Percentiles rank a stretch among this genome's conserved stretches.
Conservation (phyloP, 2,329 filamentous ascomycete species). For the Thielaviopsis ethacetica region DNA sequence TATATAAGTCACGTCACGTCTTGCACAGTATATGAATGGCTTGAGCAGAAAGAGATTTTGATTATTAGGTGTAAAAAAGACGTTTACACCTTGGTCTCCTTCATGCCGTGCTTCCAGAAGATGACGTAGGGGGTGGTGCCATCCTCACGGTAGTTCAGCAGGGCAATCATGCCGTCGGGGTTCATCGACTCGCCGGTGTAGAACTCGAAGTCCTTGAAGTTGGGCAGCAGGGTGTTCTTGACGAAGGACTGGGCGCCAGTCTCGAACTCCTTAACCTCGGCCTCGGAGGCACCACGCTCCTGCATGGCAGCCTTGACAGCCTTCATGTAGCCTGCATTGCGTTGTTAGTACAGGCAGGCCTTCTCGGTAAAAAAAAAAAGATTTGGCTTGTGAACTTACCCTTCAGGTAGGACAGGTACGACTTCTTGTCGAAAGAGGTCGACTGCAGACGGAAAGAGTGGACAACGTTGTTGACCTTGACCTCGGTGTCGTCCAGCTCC, state of each 20-base stretch:
- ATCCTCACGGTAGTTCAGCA: slow-evolving; percentile 96
- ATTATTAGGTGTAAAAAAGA: no score
- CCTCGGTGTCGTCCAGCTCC: slow-evolving; percentile 48
- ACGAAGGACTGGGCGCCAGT: slow-evolving; percentile 54
- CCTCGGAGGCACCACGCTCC: slow-evolving; percentile 42
- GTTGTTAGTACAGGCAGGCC: neutral
- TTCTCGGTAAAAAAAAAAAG: no score
- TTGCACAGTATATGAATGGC: no score
- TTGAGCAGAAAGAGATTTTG: no score
- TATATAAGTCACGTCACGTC: no score
- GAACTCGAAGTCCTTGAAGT: slow-evolving; percentile 96
- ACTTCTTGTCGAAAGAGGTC: slow-evolving; percentile 75
- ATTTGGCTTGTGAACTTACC: slow-evolving; percentile 37
- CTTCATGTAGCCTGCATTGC: slow-evolving; percentile 69
- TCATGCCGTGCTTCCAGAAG: slow-evolving; percentile 90
- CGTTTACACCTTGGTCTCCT: slow-evolving; percentile 76
- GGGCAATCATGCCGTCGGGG: slow-evolving; percentile 81
- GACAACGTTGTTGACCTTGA: slow-evolving; percentile 84
- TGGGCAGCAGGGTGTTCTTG: slow-evolving; percentile 65
- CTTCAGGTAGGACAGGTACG: slow-evolving; percentile 72
- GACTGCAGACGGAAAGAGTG: slow-evolving; percentile 77
- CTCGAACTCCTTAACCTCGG: slow-evolving; percentile 65
- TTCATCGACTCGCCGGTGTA: slow-evolving; percentile 86
- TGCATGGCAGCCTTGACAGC: slow-evolving; percentile 56
- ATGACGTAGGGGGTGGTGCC: slow-evolving; percentile 78